These are phyloP conservation scores for Phytophthora constricta DNA, from an alignment of 352 stramenopile genomes.

Conservation along the genomic window DNA sequence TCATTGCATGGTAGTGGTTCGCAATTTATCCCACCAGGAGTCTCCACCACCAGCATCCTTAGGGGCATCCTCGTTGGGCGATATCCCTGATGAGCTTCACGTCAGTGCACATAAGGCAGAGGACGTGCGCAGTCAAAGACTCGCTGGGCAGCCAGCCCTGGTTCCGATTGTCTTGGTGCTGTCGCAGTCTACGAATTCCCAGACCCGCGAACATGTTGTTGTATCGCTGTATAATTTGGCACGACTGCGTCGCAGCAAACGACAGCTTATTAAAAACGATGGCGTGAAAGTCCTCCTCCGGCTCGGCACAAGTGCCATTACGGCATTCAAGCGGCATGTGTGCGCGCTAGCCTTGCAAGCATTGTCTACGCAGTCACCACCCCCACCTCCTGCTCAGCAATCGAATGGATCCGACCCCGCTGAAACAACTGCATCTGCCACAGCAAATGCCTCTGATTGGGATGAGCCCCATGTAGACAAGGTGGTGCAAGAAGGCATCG, in stretches of 20 bases:
- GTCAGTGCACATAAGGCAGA: slow-evolving; percentile 19
- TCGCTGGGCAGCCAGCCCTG: slow-evolving; percentile 55
- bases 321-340: slow-evolving; percentile 67
- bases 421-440: slow-evolving; percentile 11
- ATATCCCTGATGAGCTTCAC: not conserved
- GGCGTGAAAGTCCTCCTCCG: slow-evolving; percentile 75
- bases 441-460: slow-evolving; percentile 24
- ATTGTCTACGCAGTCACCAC: slow-evolving; percentile 54
- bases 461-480: slow-evolving; percentile 60
- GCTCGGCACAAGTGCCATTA: slow-evolving; percentile 48
- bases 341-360: slow-evolving; percentile 67
- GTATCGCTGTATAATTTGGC: slow-evolving; percentile 75
- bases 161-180: slow-evolving; percentile 69
- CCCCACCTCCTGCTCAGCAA: slow-evolving; percentile 9
- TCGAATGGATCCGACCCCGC: slow-evolving; percentile 26
- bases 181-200: slow-evolving; percentile 44
- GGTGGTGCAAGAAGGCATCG: slow-evolving; percentile 76
- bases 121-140: slow-evolving; percentile 63
- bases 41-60: slow-evolving; percentile 2
- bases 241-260: slow-evolving; percentile 56
- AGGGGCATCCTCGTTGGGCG: not conserved
- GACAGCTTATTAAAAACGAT: slow-evolving; percentile 78
- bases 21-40: slow-evolving; percentile 69
- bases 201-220: slow-evolving; percentile 75
- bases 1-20: slow-evolving; percentile 66